Evolutionary conservation across 768 basidiomycete genomes (phyloP), one percentile per base, ranked within the genome.

Genomic region (Boletus subcaerulescens): DNA sequence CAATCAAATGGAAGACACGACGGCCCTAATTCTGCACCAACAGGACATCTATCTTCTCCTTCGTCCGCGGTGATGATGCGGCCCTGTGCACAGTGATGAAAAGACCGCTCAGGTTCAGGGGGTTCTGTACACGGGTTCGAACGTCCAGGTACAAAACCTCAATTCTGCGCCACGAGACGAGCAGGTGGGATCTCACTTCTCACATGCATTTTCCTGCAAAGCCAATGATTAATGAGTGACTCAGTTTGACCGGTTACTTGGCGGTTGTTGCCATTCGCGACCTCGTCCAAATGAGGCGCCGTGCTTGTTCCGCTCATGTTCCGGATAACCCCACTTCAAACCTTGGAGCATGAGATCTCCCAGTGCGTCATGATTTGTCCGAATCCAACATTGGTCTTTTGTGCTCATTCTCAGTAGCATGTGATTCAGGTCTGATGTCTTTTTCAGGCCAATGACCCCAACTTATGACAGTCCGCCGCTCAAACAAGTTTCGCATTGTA

Each of bases 41-140:
- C 18, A 31, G 38, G 35, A 43, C 51, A 33, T 50, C 39, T 44
- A 18, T 42, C 15, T 22, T n/a, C 49, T 36, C 35, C 50, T 65
- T 60, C 55, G 58, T 53, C 61, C 64, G 61, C 58, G 64, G 60
- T 35, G 51, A 61, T 60, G 18, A 61, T 60, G 18, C 38, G 45
- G 43, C 17, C 43, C 33, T 14, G 32, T 13, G 2, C 12, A 29
- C 29, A 45, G 7, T 40, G 50, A 51, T 36, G 45, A 42, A 39
- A 39, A 40, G 33, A 17, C 35, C 8, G n/a, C 18, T 41, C 29
- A 24, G 15, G 31, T 32, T 50, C 41, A 20, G 33, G 33, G 35
- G 24, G 20, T 38, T 39, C 22, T 36, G 31, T 31, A 40, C 13
- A 33, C 32, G 29, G 33, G 24, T 35, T 43, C 42, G 49, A 35